phyloP scores from a whole-genome alignment of 179 eudicot species.

The Beta macrorhiza region DNA sequence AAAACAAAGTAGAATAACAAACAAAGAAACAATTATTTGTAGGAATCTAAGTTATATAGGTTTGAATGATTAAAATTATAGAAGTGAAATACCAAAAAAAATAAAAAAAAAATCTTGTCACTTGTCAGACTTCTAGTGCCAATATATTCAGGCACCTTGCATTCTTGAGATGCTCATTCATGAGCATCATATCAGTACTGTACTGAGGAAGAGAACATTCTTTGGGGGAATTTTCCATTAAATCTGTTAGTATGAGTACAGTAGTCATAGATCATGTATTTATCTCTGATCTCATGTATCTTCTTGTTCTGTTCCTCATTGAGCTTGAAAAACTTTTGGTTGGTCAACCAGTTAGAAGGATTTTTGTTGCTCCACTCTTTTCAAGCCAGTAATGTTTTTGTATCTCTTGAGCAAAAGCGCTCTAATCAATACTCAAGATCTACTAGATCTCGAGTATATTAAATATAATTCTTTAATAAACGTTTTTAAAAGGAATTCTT shows the following conservation, averaged over 20 bases:
- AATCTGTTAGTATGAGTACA: constrained; percentile 37
- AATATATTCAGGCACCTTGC: not conserved
- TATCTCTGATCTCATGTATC: too few relatives aligned
- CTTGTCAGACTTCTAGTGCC: not conserved
- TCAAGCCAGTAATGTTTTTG: too few relatives aligned
- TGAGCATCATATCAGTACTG: constrained; percentile 24
- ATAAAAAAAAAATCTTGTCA: not conserved
- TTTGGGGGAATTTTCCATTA: constrained; percentile 33
- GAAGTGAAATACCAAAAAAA: not conserved
- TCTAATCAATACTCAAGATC: too few relatives aligned
- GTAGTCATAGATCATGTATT: constrained; percentile 50
- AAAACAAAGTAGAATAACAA: not conserved
- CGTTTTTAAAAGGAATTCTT: too few relatives aligned
- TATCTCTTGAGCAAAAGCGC: too few relatives aligned
- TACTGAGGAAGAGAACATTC: constrained; percentile 45
- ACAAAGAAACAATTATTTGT: not conserved
- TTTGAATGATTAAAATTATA: not conserved
- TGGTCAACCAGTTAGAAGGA: too few relatives aligned
- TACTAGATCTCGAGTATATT: too few relatives aligned
- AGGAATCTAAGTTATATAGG: not conserved
- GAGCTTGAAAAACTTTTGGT: too few relatives aligned
- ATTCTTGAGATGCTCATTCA: not conserved
- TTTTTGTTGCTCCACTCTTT: too few relatives aligned
- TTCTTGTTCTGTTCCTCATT: too few relatives aligned
- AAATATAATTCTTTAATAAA: too few relatives aligned